These are phyloP conservation scores for Phytophthora palmivora DNA, from an alignment of 352 stramenopile species.

Conservation along the genomic window DNA sequence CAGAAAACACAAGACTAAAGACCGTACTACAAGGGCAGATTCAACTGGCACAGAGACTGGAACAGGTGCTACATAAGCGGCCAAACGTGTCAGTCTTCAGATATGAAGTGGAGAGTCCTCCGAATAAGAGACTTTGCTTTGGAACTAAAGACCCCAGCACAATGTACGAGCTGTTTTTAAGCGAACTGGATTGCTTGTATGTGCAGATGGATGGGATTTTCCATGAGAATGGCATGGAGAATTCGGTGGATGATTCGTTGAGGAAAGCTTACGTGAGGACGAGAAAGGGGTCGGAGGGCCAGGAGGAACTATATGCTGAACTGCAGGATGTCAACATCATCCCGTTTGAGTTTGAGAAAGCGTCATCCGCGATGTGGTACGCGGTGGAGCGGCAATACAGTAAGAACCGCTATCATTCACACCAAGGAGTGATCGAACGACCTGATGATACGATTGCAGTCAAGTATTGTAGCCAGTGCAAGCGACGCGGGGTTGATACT, in stretches of 20 bases:
- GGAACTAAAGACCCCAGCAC: constrained; percentile 25
- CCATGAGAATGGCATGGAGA: constrained; percentile 48
- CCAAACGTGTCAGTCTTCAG: constrained; percentile 48
- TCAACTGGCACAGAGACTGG: constrained; percentile 51
- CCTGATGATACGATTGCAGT: constrained; percentile 50
- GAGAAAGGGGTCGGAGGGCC: constrained; percentile 6
- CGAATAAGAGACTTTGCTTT: constrained; percentile 34
- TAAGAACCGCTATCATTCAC: constrained; percentile 45
- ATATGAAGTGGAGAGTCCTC: background rate
- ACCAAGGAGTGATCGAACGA: constrained; percentile 21
- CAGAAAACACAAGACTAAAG: constrained; percentile 54
- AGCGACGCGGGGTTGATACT: constrained; percentile 26
- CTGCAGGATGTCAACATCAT: constrained; percentile 52
- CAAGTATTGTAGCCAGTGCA: constrained; percentile 44
- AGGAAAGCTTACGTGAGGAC: constrained; percentile 50
- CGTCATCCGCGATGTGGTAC: constrained; percentile 41
- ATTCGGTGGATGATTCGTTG: constrained; percentile 50
- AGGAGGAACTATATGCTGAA: constrained; percentile 49
- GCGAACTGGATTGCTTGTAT: constrained; percentile 54
- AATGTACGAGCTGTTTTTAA: constrained; percentile 45
- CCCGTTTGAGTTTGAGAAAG: constrained; percentile 44
- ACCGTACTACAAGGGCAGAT: constrained; percentile 55
- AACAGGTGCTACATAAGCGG: constrained; percentile 59
- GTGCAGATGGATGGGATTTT: constrained; percentile 49
- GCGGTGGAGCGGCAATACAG: constrained; percentile 47